Base-by-base conservation (phyloP, 148 eudicot genomes). In the Hydrangea macrophylla region DNA sequence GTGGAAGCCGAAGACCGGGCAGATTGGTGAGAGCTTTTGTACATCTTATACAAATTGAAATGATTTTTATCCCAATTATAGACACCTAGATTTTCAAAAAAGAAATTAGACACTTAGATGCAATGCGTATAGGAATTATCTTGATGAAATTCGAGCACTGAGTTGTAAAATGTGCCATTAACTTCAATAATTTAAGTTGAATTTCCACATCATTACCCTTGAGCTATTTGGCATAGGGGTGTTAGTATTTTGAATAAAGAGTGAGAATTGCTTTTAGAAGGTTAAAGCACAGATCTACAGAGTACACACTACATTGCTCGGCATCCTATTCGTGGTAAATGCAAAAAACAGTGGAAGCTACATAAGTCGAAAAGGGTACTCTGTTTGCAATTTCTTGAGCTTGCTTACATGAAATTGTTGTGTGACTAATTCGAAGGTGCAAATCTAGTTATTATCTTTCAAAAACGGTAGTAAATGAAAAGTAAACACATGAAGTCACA, bases 1-100 rank as follows among this genome's bases (percentile, higher is more conserved):
- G 77, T 90, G 96, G 98, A 93, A 93, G 89, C 89, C 92, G 8
- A 93, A 90, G 78, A 86, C 92, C 0, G 95, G 98, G 60, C 96
- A 88, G 81, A 78, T 78, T 72, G 96, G 98, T 93, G 71, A 76
- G 82, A 1, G 13, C 44, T 15, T 56, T n/a, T n/a, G 4, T 23
- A 35, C 39, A 15, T 0, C 24, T 15, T 10, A 31, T 18, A 5
- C 45, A 33, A 35, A 15, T 35, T 18, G 13, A 23, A 35, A 17
- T 7, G 28, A n/a, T 51, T 27, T 17, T 23, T 18, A 20, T 32
- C 28, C 2, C 15, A 62, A 40, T 39, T 28, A 13, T 17, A 28
- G 37, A 30, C 7, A n/a, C n/a, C n/a, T n/a, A n/a, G n/a, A n/a
- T n/a, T n/a, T n/a, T n/a, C n/a, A n/a, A n/a, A n/a, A n/a, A n/a